A percentile compares a stretch with the other conserved stretches of the same genome.
These are phyloP conservation scores for Thalassiosira exigua DNA, from an alignment of 352 stramenopile species.

Conservation along the genomic window DNA sequence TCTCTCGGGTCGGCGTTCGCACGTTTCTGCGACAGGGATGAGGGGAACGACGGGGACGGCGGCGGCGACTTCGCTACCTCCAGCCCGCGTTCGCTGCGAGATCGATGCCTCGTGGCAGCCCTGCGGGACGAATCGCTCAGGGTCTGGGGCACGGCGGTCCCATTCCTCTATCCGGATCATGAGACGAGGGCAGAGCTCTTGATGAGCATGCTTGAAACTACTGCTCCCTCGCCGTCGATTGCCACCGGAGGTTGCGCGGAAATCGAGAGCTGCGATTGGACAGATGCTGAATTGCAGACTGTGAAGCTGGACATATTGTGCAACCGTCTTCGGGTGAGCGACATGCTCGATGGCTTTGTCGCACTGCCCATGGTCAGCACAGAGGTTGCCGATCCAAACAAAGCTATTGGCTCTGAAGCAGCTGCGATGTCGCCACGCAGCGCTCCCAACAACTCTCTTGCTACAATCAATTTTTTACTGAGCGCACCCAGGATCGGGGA, in stretches of 20 bases:
- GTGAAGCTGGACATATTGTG: conserved; percentile 74
- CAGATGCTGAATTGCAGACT: conserved; percentile 38
- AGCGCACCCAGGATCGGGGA: neutral
- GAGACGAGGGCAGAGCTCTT: conserved; percentile 60
- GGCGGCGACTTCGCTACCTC: conserved; percentile 1
- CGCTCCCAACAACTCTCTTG: conserved; percentile 44
- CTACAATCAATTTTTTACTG: conserved; percentile 48
- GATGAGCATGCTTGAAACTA: conserved; percentile 41
- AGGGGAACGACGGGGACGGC: too few relatives aligned
- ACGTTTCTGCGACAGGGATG: too few relatives aligned
- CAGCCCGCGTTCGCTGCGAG: conserved; percentile 2
- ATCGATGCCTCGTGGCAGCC: conserved; percentile 49
- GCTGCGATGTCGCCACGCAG: neutral
- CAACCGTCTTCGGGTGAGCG: conserved; percentile 70
- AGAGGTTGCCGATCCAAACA: neutral
- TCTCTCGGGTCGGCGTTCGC: conserved; percentile 32
- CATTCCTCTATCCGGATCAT: conserved; percentile 70
- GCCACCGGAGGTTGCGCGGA: neutral
- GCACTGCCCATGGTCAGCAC: conserved; percentile 45
- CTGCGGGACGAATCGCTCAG: conserved; percentile 68
- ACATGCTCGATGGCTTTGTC: conserved; percentile 76
- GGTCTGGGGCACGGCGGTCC: conserved; percentile 71
- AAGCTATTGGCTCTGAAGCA: neutral
- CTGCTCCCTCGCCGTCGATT: neutral
- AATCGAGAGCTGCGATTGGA: conserved; percentile 38